Conservation (phyloP, 805 yeast species). For the Ogataea dorogensis region DNA sequence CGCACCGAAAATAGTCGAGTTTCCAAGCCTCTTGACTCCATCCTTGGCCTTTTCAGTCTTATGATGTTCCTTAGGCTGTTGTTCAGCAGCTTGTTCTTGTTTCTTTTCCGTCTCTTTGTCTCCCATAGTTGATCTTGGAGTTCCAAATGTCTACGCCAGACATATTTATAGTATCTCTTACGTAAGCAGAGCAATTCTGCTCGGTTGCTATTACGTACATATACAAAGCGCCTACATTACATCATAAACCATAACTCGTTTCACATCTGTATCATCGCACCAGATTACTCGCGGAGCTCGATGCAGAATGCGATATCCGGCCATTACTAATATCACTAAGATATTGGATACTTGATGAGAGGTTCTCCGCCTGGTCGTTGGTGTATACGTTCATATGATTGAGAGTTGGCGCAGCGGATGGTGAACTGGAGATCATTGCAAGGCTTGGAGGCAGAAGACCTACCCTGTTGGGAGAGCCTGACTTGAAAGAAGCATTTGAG, state of each 20-base stretch:
- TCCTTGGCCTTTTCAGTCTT: slow-evolving; percentile 43
- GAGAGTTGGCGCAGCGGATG: slow-evolving; percentile 17
- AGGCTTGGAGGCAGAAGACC: slow-evolving; percentile 21
- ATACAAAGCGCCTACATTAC: slow-evolving; percentile 8
- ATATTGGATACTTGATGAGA: slow-evolving; percentile 22
- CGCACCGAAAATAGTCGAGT: slow-evolving; percentile 94
- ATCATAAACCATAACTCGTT: slow-evolving; percentile 6
- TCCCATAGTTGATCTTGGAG: slow-evolving; percentile 18
- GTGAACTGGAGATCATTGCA: slow-evolving; percentile 13
- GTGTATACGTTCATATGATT: slow-evolving; percentile 23
- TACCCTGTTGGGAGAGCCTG: slow-evolving; percentile 15
- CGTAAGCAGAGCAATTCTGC: slow-evolving; percentile 11
- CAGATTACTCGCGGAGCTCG: slow-evolving; percentile 5
- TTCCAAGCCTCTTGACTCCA: slow-evolving; percentile 79
- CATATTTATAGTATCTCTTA: slow-evolving; percentile 3
- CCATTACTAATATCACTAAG: slow-evolving; percentile 24
- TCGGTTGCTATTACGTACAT: slow-evolving; percentile 5
- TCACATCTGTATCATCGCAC: slow-evolving; percentile 7
- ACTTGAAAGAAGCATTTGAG: slow-evolving; percentile 22
- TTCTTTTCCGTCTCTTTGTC: slow-evolving; percentile 19
- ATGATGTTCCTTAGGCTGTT: slow-evolving; percentile 24
- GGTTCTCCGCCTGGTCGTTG: slow-evolving; percentile 16
- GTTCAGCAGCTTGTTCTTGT: slow-evolving; percentile 15
- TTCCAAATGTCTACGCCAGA: no score
- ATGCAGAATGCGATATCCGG: slow-evolving; percentile 11